Percentiles rank a stretch among this genome's conserved stretches.
These are phyloP conservation scores for Pestalotiopsis fici DNA, from an alignment of 2,329 filamentous ascomycete genomes.

Conservation along the genomic window DNA sequence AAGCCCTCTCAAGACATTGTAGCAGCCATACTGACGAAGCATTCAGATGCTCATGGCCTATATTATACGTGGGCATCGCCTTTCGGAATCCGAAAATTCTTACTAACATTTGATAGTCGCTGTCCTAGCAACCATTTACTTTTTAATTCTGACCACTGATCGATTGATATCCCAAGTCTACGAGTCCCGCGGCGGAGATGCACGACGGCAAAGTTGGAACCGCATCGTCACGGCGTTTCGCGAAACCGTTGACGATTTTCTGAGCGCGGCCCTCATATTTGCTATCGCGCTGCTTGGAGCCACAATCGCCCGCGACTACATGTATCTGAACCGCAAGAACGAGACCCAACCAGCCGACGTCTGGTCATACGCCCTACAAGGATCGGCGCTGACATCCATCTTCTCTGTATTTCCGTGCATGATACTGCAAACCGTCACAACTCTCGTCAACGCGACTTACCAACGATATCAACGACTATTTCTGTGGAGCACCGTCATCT, in stretches of 20 bases:
- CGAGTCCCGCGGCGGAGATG: background rate
- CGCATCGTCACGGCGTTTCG: background rate
- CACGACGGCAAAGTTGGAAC: background rate
- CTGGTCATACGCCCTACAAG: background rate
- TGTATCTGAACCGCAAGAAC: background rate
- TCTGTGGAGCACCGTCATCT: background rate
- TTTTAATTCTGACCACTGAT: background rate
- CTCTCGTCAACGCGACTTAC: background rate
- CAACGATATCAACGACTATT: background rate
- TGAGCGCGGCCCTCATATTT: background rate
- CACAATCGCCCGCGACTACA: background rate
- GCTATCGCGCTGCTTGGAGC: background rate
- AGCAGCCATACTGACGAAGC: background rate
- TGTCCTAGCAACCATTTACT: background rate
- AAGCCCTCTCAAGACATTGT: background rate
- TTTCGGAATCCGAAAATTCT: background rate
- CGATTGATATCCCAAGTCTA: background rate
- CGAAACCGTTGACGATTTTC: background rate
- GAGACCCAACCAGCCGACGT: background rate
- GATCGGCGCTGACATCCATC: background rate
- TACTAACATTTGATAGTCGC: background rate
- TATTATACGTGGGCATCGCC: background rate
- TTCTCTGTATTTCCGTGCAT: background rate
- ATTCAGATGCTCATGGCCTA: background rate
- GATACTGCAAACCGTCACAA: background rate